Evolutionary conservation across 1,284 basidiomycete genomes (phyloP).

Genomic region (Cryptococcus maquisensis): DNA sequence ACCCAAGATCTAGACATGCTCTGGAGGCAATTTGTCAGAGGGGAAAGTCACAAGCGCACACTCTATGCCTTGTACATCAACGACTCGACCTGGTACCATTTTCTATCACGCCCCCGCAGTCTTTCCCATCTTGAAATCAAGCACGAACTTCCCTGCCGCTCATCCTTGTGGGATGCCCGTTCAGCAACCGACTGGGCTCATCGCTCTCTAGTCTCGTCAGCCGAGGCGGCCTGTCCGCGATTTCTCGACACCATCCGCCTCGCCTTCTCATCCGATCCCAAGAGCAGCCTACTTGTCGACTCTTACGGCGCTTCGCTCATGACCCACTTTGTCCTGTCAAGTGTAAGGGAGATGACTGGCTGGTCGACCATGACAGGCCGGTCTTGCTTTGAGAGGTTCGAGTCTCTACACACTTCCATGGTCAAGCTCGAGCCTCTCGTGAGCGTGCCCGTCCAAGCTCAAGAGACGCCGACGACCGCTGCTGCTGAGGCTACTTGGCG

Average conservation of each 20-base stretch:
- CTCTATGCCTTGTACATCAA: slow-evolving; percentile 21
- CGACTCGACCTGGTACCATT: slow-evolving; percentile 30
- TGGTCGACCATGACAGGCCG: slow-evolving; percentile 37
- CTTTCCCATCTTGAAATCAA: slow-evolving; percentile 38
- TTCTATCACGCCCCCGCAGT: slow-evolving; percentile 25
- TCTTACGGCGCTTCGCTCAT: slow-evolving; percentile 15
- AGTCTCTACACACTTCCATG: slow-evolving; percentile 19
- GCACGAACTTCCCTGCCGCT: slow-evolving; percentile 26
- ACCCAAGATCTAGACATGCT: slow-evolving; percentile 5
- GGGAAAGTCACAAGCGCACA: slow-evolving; percentile 12
- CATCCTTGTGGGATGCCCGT: slow-evolving; percentile 15
- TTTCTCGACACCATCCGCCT: slow-evolving; percentile 19
- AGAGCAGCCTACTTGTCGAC: slow-evolving; percentile 4
- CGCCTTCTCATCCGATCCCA: slow-evolving; percentile 1
- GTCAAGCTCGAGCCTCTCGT: slow-evolving; percentile 14
- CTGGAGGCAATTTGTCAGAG: slow-evolving; percentile 5
- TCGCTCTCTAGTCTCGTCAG: slow-evolving; percentile 10
- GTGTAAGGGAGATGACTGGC: slow-evolving; percentile 31
- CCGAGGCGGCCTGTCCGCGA: background rate
- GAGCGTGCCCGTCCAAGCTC: background rate
- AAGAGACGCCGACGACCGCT: background rate
- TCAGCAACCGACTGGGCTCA: slow-evolving; percentile 29
- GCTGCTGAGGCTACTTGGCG: slow-evolving; percentile 25
- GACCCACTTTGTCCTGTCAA: slow-evolving; percentile 21
- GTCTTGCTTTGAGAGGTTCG: slow-evolving; percentile 26